Evolutionary conservation across 805 yeast genomes (phyloP).

Genomic region (Yueomyces sinensis): DNA sequence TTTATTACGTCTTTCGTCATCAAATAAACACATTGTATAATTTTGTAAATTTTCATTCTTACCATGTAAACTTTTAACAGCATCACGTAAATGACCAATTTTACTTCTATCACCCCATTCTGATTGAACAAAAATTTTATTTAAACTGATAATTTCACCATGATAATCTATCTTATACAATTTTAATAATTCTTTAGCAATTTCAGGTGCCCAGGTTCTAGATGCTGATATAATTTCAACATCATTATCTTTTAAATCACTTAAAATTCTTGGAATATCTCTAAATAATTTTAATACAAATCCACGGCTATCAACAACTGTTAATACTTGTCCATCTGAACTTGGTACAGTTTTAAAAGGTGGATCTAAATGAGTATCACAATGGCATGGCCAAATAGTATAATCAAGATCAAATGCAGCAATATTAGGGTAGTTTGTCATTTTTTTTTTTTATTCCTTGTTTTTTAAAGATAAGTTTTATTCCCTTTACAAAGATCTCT

Average conservation of each 20-base stretch:
- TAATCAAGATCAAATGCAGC: slow-evolving; percentile 26
- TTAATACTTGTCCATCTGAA: slow-evolving; percentile 18
- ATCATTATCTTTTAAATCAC: slow-evolving; percentile 33
- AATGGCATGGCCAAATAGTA: slow-evolving; percentile 27
- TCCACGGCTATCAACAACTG: slow-evolving; percentile 29
- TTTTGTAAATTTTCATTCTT: slow-evolving; percentile 40
- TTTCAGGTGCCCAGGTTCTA: slow-evolving; percentile 64
- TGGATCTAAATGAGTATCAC: slow-evolving; percentile 24
- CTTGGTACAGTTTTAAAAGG: slow-evolving; percentile 20
- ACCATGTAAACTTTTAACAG: slow-evolving; percentile 36
- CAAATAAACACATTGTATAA: slow-evolving; percentile 37
- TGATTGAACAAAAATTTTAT: slow-evolving; percentile 35
- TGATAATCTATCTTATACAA: slow-evolving; percentile 36
- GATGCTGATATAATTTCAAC: slow-evolving; percentile 59
- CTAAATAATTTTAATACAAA: slow-evolving; percentile 42
- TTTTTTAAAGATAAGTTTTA: too few relatives aligned
- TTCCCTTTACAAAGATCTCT: too few relatives aligned
- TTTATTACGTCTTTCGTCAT: slow-evolving; percentile 65
- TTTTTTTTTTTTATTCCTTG: too few relatives aligned
- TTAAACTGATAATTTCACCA: slow-evolving; percentile 17
- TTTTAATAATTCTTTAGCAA: slow-evolving; percentile 53
- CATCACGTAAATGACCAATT: slow-evolving; percentile 42
- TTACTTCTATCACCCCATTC: slow-evolving; percentile 64
- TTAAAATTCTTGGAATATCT: slow-evolving; percentile 55
- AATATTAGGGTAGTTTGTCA: slow-evolving; percentile 20